Base-by-base conservation (phyloP, 805 yeast species). In the Schwanniomyces pseudopolymorphus region DNA sequence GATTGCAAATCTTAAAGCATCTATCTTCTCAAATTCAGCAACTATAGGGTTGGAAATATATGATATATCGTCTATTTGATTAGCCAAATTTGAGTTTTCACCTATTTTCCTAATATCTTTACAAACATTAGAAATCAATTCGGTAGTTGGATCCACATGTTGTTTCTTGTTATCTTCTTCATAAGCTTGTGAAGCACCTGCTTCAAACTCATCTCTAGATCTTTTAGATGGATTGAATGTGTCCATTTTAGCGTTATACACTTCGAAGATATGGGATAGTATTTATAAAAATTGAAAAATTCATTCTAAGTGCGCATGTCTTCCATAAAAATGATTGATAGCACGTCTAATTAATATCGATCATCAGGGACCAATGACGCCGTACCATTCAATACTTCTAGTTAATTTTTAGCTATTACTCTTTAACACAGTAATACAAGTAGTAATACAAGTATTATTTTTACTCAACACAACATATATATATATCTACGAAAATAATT, bases 41-140 rank as follows among this genome's bases (percentile, higher is more conserved):
- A 79, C 80, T 36, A 85, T 81, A 1, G 88, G 87, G 44, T 77
- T 80, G 31, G 85, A 76, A 55, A 87, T 82, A 57, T 81, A 81
- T 47, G 87, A 84, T 39, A 87, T 75, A 63, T 75, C 79, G 53
- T 74, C 70, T 44, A 75, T 61, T 49, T 72, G 75, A 47, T 59
- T 66, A 31, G 56, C 56, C 33, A 72, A 53, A 56, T 72, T 69
- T 40, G 69, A 56, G 54, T 70, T 70, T 53, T 73, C 77, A 13
- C 77, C 78, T 36, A 73, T 60, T 27, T 76, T 56, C 44, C 77
- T 56, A 40, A 73, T 70, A 50, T 73, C 78, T 46, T 73, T 73
- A 52, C 76, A 72, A 33, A 73, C 70, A 51, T 73, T 71, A 50
- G 69, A 54, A 48, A 72, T 66, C 44, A 73, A 60, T 54, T 73